Evolutionary conservation across 176 grass and related monocot species (phyloP), one percentile per base, ranked within the genome.

Genomic region (Triticum aestivum): DNA sequence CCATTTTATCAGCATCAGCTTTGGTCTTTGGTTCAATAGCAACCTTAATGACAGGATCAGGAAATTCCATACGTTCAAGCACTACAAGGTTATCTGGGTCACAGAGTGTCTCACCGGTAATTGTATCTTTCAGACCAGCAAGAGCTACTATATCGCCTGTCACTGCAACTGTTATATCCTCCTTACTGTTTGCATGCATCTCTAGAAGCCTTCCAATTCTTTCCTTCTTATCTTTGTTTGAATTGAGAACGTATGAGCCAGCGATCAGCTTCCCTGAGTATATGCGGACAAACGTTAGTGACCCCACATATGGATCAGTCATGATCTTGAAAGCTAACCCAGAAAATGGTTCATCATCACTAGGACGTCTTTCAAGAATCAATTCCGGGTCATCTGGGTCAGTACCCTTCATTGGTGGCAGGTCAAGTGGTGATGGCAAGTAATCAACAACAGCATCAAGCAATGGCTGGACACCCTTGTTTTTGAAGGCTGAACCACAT

Each of bases 271-370:
- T 98, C 58, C 96, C 96, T 1, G 93, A 98, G 77, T 98, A 98
- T 82, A 98, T 85, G 78, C 96, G 92, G 23, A 98, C 96, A 81
- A 98, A 98, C 62, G 96, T 98, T 69, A 98, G 73, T 80, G 96
- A 92, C 11, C 96, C 96, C 77, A 98, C 96, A 86, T 96, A 98
- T 79, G 93, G 80, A 87, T 98, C 96, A 51, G 81, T 94, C 96
- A 98, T 98, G 80, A 98, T 98, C 89, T 98, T 98, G 85, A 98
- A 98, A 86, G 96, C 96, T 84, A 98, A 72, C 61, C 96, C 96
- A 64, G 96, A 91, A 92, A 98, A 98, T 77, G 96, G 91, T 32
- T 96, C 96, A 32, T 91, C 87, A 32, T 98, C 90, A 88, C 82
- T 88, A 42, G 93, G 72, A 54, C 5, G 5, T 84, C 96, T 94